Percentiles rank a stretch among this genome's conserved stretches.
phyloP scores from a whole-genome alignment of 2,329 filamentous ascomycete genomes.

The Talaromyces sp. region DNA sequence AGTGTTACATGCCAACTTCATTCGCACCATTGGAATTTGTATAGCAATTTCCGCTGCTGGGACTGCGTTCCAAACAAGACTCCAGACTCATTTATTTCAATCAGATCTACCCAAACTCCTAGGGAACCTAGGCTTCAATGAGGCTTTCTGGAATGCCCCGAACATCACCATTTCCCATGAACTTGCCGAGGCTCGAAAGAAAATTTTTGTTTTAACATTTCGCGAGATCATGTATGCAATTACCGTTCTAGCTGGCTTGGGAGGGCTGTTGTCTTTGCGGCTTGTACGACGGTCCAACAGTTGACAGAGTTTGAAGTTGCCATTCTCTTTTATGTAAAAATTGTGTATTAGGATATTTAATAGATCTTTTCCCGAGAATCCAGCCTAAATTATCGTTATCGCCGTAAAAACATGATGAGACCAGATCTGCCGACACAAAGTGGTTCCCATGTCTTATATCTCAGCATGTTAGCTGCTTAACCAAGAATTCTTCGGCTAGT shows the following conservation, averaged over 20 bases:
- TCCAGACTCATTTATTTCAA: neutral
- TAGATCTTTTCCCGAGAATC: neutral
- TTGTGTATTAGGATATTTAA: neutral
- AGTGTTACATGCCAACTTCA: constrained; percentile 3
- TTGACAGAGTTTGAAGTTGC: neutral
- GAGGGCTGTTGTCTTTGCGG: constrained; percentile 3
- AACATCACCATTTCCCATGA: neutral
- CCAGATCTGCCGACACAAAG: neutral
- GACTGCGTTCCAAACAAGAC: neutral
- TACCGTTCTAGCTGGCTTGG: constrained; percentile 4
- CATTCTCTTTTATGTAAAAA: neutral
- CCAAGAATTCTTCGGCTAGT: too few species aligned
- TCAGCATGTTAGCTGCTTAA: too few species aligned
- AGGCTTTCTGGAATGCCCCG: neutral
- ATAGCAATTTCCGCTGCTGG: constrained; percentile 2
- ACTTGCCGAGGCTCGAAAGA: neutral
- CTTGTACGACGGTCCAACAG: neutral
- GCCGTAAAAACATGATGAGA: neutral
- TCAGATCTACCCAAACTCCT: neutral
- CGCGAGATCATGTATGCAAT: constrained; percentile 3
- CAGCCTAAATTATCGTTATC: neutral
- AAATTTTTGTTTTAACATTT: constrained; percentile 3
- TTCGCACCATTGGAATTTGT: constrained; percentile 6
- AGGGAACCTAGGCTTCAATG: neutral
- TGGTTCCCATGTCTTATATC: neutral